Base-by-base conservation (phyloP, 129 eudicot genomes). In the Chrysanthemum seticuspe region DNA sequence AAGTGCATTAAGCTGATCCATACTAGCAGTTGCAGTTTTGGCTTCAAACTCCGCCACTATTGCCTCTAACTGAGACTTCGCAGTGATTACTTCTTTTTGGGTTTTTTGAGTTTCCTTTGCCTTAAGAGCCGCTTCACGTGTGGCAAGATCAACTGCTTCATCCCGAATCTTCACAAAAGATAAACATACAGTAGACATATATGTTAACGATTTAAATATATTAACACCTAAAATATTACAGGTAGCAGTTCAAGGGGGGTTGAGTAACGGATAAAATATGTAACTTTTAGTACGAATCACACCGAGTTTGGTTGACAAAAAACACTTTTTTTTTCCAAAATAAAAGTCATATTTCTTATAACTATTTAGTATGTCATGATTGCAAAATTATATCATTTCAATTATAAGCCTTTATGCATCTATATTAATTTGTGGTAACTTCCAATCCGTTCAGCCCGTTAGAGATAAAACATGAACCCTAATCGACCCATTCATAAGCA, bases 101-200 rank as follows among this genome's bases (percentile, higher is more conserved):
- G 79, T 78, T 65, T 81, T 77, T 67, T 89, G 89, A 58, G 86
- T 83, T 79, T 86, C 96, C 62, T 84, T 87, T 12, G 87, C 91
- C 87, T 82, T 87, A 5, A 93, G 84, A 79, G 90, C 89, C 11
- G 74, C 87, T 84, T 87, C 89, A 13, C 97, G 96, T 45, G 49
- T 65, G 49, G 57, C 79, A 79, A 93, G 97, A 81, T 89, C 97
- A 19, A 75, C 80, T 82, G 97, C 89, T 74, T 88, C 97, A n/a
- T 80, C 76, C 19, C 31, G 63, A 34, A 93, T 87, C 98, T 93
- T 78, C 79, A 73, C 68, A 61, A 61, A 9, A 27, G 53, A 59
- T 50, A 18, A 49, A 55, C 63, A 54, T 14, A 74, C 48, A 61
- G 49, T 66, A 75, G 68, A 31, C 12, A 36, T 2, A 74, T 53